These are phyloP conservation scores for Paramyrothecium sp. DNA, from an alignment of 2,329 filamentous ascomycete genomes.

Conservation along the genomic window DNA sequence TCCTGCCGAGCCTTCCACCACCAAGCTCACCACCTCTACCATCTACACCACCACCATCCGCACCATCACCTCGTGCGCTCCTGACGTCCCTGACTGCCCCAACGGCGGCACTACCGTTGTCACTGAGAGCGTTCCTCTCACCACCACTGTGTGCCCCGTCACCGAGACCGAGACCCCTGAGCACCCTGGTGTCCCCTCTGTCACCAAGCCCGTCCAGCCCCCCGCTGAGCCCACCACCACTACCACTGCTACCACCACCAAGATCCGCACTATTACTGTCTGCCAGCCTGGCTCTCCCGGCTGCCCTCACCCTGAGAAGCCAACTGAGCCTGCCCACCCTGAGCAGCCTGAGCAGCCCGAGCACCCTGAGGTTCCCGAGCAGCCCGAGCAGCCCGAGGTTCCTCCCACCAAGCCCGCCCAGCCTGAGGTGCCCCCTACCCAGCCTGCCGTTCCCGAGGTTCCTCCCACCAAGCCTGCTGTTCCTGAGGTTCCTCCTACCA, in stretches of 20 bases:
- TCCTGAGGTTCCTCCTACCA: neutral
- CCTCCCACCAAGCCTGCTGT: neutral
- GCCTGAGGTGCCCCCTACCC: neutral
- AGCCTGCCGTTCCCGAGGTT: neutral
- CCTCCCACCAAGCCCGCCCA: neutral
- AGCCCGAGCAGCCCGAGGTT: neutral
- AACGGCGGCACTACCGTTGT: conserved; percentile 14
- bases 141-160: conserved; percentile 20
- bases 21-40: conserved; percentile 8
- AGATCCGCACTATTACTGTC: conserved; percentile 16
- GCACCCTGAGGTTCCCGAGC: neutral
- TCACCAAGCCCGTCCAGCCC: conserved; percentile 3
- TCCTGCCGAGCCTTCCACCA: conserved; percentile 1
- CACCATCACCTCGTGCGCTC: conserved; percentile 12
- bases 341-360: neutral
- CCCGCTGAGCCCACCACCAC: conserved; percentile 11
- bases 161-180: conserved; percentile 4
- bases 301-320: conserved; percentile 9
- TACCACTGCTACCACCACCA: conserved; percentile 18
- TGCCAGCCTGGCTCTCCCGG: conserved; percentile 15
- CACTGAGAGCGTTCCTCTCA: conserved; percentile 11
- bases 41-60: conserved; percentile 13
- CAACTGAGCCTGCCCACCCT: neutral
- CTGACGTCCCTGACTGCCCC: conserved; percentile 4
- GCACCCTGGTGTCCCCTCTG: neutral